phyloP scores from a whole-genome alignment of 2,329 filamentous ascomycete genomes.

The Botrytis sinoallii region DNA sequence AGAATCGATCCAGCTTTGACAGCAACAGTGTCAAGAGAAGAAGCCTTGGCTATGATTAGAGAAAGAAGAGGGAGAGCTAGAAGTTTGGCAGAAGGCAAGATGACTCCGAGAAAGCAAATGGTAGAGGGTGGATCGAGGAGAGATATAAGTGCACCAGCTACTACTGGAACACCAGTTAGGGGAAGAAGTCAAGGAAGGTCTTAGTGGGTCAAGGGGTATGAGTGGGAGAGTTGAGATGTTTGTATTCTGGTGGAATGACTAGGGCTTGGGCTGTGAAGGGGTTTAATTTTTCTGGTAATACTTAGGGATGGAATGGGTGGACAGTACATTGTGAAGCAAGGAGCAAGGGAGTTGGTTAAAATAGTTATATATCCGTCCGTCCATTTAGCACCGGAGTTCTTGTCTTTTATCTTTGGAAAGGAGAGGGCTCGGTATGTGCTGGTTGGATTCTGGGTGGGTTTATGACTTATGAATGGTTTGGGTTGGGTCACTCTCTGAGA shows the following conservation, averaged over 20 bases:
- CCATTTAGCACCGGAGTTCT: slow-evolving; percentile 5
- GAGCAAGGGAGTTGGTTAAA: background rate
- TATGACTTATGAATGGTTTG: background rate
- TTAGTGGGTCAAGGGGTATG: background rate
- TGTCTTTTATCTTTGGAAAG: slow-evolving; percentile 3
- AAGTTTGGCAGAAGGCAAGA: slow-evolving; percentile 61
- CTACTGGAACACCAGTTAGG: slow-evolving; percentile 29
- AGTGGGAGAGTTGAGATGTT: background rate
- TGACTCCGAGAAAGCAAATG: slow-evolving; percentile 53
- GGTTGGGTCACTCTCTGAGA: background rate
- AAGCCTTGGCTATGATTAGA: slow-evolving; percentile 72
- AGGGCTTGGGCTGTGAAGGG: background rate
- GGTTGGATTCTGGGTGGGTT: background rate
- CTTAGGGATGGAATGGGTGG: background rate
- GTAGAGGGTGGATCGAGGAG: slow-evolving; percentile 30
- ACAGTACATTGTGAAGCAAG: background rate
- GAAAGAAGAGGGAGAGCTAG: slow-evolving; percentile 68
- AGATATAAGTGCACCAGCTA: slow-evolving; percentile 37
- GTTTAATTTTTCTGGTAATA: slow-evolving; percentile 5
- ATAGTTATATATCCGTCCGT: slow-evolving; percentile 13
- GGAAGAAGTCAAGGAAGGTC: slow-evolving; percentile 23
- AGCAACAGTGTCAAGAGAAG: slow-evolving; percentile 67
- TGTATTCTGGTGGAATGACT: background rate
- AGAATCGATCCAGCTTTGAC: slow-evolving; percentile 53
- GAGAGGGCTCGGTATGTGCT: background rate